Evolutionary conservation across 2,329 filamentous ascomycete species (phyloP), one percentile per base, ranked within the genome.

Genomic region (Colletotrichum eremochloae): DNA sequence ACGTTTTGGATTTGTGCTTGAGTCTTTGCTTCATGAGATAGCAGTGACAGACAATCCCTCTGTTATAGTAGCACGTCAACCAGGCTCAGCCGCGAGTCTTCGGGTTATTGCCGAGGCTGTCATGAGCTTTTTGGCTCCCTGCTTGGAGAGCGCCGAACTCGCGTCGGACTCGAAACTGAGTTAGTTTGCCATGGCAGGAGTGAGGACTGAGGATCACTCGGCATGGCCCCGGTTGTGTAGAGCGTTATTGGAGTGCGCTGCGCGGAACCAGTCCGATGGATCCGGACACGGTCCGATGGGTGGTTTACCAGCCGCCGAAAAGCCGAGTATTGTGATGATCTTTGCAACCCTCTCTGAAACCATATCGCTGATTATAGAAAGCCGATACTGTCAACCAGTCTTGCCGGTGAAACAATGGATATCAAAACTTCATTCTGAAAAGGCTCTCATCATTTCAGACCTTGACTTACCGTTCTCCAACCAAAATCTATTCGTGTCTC

Each of bases 81-180:
- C 31, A 6, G 20, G 8, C 31, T n/a, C 33, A 20, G 3, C 33
- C 14, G 14, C 48, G 38, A 7, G 12, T 24, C 44, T 36, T 44
- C 36, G 15, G n/a, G 6, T 36, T 29, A 15, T 33, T 29, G 56
- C 65, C 65, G 65, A 68, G 48, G 48, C n/a, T 55, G 20, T 55
- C 42, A 40, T 29, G 31, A 60, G 14, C 18, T 12, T 36, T 29
- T 57, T 40, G 38, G 63, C 18, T 15, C 40, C 40, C 63, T 52
- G 24, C 46, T 14, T 36, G 33, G n/a, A 9, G 18, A n/a, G 4
- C 9, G 14, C 33, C 31, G 53, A 31, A 56, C 31, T 56, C 33
- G 15, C 18, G 5, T 36, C 53, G 53, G 53, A 56, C 53, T 33
- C 8, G 33, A 11, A 4, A 36, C 14, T 36, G 53, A 36, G 33